phyloP scores from a whole-genome alignment of 1,284 basidiomycete genomes.

The Tilletia indica region DNA sequence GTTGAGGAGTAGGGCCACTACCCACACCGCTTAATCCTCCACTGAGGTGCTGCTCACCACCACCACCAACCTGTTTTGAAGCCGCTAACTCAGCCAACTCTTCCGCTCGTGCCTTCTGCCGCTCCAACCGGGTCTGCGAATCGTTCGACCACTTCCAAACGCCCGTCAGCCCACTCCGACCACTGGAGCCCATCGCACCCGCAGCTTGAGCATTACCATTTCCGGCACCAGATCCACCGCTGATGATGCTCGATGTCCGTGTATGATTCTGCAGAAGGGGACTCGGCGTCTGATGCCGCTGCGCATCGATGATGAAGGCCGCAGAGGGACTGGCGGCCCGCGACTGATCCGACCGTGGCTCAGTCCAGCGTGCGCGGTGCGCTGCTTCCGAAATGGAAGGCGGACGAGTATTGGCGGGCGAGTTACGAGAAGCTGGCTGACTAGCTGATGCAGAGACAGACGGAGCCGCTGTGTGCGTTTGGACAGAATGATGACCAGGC shows the following conservation, averaged over 20 bases:
- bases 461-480: background rate
- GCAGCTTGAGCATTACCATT: background rate
- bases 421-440: background rate
- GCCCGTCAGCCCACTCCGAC: background rate
- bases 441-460: background rate
- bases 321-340: background rate
- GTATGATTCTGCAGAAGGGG: background rate
- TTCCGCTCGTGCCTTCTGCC: constrained; percentile 2
- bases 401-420: background rate
- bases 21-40: too few species aligned
- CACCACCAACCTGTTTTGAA: background rate
- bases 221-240: background rate
- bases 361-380: too few species aligned
- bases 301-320: background rate
- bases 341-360: background rate
- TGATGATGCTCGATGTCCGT: background rate
- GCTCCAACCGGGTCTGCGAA: background rate
- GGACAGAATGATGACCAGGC: background rate
- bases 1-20: background rate
- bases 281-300: background rate
- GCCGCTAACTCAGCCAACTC: background rate
- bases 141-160: constrained; percentile 3
- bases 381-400: background rate
- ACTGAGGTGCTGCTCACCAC: too few species aligned
- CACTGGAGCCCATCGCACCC: background rate